Conservation (phyloP, 257 asterid species). For the Forsythia viridissima region DNA sequence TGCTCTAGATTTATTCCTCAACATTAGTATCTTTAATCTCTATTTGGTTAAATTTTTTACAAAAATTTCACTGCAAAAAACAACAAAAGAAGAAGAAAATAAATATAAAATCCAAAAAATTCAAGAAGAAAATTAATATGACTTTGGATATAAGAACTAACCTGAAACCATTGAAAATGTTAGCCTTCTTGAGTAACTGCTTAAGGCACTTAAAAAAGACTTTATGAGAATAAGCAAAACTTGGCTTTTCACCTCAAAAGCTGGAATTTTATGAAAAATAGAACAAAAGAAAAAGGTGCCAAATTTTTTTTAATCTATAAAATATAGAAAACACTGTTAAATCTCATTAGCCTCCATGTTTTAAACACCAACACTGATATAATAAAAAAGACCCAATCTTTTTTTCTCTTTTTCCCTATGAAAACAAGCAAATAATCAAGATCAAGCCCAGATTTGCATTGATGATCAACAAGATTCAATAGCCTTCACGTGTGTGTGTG, state of each 20-base stretch:
- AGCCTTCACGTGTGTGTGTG: background rate
- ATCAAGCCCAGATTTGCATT: slow-evolving; percentile 27
- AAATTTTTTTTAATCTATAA: slow-evolving; percentile 16
- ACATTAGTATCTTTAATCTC: slow-evolving; percentile 33
- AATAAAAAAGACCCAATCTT: slow-evolving; percentile 35
- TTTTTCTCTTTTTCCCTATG: slow-evolving; percentile 4
- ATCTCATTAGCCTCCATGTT: slow-evolving; percentile 60
- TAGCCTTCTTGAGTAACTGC: slow-evolving; percentile 33
- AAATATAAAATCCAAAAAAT: background rate
- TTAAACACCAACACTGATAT: slow-evolving; percentile 12
- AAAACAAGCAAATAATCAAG: background rate
- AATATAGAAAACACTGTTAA: slow-evolving; percentile 30
- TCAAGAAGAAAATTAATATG: background rate
- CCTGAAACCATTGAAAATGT: slow-evolving; percentile 34
- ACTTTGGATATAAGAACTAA: slow-evolving; percentile 24
- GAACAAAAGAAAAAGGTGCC: background rate
- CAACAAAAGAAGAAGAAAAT: background rate
- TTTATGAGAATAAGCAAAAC: slow-evolving; percentile 29
- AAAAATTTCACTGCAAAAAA: slow-evolving; percentile 26
- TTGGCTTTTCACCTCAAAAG: slow-evolving; percentile 21
- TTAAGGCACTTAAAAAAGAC: slow-evolving; percentile 18
- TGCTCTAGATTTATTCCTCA: slow-evolving; percentile 80
- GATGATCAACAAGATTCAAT: slow-evolving; percentile 15
- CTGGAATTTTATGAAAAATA: slow-evolving; percentile 21
- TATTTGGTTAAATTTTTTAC: background rate